phyloP scores from a whole-genome alignment of 768 basidiomycete genomes.

The Mycena floridula region DNA sequence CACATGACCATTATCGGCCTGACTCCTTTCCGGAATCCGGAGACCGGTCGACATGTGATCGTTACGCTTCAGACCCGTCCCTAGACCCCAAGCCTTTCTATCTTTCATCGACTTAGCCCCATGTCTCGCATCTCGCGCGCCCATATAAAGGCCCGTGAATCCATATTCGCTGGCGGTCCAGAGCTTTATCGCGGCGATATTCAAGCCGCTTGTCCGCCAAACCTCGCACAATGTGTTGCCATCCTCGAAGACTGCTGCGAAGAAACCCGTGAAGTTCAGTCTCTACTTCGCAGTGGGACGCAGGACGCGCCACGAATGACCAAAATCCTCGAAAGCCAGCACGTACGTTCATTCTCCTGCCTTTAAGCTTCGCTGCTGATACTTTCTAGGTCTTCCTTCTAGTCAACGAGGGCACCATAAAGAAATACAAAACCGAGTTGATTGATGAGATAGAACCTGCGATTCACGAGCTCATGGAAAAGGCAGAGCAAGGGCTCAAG shows the following conservation, averaged over 20 bases:
- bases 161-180: conserved; percentile 63
- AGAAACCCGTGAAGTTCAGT: conserved; percentile 67
- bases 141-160: conserved; percentile 55
- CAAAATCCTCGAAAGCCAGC: conserved; percentile 59
- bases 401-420: conserved; percentile 66
- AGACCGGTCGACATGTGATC: too few relatives aligned
- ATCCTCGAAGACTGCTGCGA: conserved; percentile 81
- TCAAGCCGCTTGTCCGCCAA: conserved; percentile 62
- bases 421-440: conserved; percentile 67
- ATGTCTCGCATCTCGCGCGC: conserved; percentile 51
- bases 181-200: conserved; percentile 60
- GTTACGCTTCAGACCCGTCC: too few relatives aligned
- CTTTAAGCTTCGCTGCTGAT: not conserved
- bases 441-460: conserved; percentile 79
- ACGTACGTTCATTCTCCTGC: conserved; percentile 34
- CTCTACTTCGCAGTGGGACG: conserved; percentile 63
- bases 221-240: conserved; percentile 68
- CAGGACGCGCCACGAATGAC: conserved; percentile 67
- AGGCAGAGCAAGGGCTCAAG: conserved; percentile 63
- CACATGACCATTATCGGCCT: too few relatives aligned
- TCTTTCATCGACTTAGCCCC: too few relatives aligned
- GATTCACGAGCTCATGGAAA: conserved; percentile 66
- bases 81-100: too few relatives aligned
- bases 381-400: conserved; percentile 61
- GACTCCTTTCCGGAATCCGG: too few relatives aligned